Evolutionary conservation across 352 stramenopile genomes (phyloP).

Genomic region (Thalassiosira oceanica): DNA sequence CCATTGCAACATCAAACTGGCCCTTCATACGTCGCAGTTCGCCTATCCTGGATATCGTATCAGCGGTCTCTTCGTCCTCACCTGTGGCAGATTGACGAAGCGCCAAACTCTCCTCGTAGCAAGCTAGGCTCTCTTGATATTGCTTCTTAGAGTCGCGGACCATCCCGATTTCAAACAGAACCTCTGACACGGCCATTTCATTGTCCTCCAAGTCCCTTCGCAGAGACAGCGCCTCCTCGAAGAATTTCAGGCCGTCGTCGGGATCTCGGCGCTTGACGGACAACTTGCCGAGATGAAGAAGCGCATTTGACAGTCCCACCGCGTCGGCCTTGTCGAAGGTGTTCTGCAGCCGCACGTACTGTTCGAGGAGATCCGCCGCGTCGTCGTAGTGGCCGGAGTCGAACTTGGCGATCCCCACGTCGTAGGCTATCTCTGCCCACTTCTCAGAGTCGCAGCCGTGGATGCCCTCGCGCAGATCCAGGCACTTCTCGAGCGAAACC

Average conservation of each 20-base stretch:
- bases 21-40: conserved; percentile 27
- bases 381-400: conserved; percentile 23
- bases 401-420: conserved; percentile 40
- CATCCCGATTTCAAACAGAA: conserved; percentile 47
- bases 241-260: conserved; percentile 38
- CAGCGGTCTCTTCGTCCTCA: conserved; percentile 47
- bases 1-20: conserved; percentile 31
- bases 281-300: conserved; percentile 40
- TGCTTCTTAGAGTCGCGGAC: conserved; percentile 44
- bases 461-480: conserved; percentile 18
- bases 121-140: conserved; percentile 40
- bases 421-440: conserved; percentile 44
- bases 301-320: conserved; percentile 32
- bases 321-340: conserved; percentile 7
- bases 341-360: conserved; percentile 39
- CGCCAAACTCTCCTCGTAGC: conserved; percentile 43
- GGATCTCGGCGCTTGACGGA: conserved; percentile 24
- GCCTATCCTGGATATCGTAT: conserved; percentile 47
- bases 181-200: conserved; percentile 41
- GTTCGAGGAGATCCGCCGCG: conserved; percentile 32
- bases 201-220: conserved; percentile 34
- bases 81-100: conserved; percentile 21
- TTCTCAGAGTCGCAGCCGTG: conserved; percentile 29
- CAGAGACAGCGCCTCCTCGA: conserved; percentile 48
- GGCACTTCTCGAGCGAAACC: conserved; percentile 35